Evolutionary conservation across 768 basidiomycete species (phyloP).

Genomic region (Psilocybe cubensis): DNA sequence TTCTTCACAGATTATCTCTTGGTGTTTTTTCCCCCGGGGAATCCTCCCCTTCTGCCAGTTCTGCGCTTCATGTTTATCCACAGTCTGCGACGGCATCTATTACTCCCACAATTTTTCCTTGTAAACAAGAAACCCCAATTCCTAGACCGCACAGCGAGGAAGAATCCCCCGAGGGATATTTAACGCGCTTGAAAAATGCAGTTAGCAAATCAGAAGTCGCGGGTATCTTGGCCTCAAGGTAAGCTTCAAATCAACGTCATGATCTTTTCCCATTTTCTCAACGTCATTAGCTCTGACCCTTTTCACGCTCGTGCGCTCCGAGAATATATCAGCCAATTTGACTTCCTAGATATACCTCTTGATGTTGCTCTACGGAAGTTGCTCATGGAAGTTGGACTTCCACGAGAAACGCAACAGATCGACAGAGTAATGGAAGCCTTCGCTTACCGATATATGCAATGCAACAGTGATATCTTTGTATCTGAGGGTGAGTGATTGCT

Average conservation of each 20-base stretch:
- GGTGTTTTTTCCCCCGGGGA: slow-evolving; percentile 58
- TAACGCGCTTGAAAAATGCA: slow-evolving; percentile 62
- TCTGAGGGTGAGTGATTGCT: slow-evolving; percentile 61
- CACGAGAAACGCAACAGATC: slow-evolving; percentile 97
- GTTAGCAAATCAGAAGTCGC: slow-evolving; percentile 83
- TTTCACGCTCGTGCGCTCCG: slow-evolving; percentile 73
- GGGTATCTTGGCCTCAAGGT: slow-evolving; percentile 83
- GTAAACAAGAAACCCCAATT: slow-evolving; percentile 41
- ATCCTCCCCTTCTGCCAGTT: slow-evolving; percentile 29
- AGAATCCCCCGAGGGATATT: slow-evolving; percentile 74
- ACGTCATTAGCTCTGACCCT: slow-evolving; percentile 58
- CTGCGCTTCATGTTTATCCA: slow-evolving; percentile 21
- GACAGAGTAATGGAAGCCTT: slow-evolving; percentile 98
- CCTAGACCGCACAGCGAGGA: slow-evolving; percentile 55
- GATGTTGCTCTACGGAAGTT: slow-evolving; percentile 91
- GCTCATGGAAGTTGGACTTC: slow-evolving; percentile 90
- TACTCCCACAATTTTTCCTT: slow-evolving; percentile 33
- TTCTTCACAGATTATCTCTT: slow-evolving; percentile 71
- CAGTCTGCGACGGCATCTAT: slow-evolving; percentile 10
- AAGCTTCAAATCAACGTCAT: slow-evolving; percentile 18
- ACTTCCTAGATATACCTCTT: slow-evolving; percentile 79
- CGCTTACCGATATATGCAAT: slow-evolving; percentile 78
- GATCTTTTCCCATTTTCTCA: slow-evolving; percentile 1
- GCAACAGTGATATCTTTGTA: slow-evolving; percentile 81
- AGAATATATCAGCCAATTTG: slow-evolving; percentile 75